A percentile compares a stretch with the other conserved stretches of the same genome.
These are phyloP conservation scores for Teratosphaeria nubilosa DNA, from an alignment of 2,329 filamentous ascomycete species.

Conservation along the genomic window DNA sequence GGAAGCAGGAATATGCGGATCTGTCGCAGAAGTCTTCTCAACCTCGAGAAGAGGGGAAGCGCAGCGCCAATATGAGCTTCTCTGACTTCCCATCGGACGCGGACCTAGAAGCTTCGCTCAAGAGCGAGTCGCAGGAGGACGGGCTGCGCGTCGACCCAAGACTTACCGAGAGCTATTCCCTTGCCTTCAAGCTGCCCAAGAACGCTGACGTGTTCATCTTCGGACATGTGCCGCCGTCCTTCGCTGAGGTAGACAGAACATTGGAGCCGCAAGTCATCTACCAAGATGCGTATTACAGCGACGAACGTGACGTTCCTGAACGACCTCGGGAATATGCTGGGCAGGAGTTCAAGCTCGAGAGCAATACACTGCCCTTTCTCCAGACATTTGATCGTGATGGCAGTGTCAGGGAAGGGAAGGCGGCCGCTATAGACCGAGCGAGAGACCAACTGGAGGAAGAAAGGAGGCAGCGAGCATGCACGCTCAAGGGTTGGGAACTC, in stretches of 20 bases:
- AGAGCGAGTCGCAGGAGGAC: neutral
- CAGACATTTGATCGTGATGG: conserved; percentile 50
- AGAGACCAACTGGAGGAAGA: conserved; percentile 44
- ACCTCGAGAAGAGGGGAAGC: neutral
- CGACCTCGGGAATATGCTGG: conserved; percentile 75
- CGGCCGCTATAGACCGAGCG: conserved; percentile 44
- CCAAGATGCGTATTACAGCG: conserved; percentile 75
- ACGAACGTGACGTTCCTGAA: conserved; percentile 72
- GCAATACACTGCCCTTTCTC: conserved; percentile 67
- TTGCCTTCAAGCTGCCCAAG: conserved; percentile 12
- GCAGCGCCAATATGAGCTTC: neutral
- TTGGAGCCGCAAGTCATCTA: conserved; percentile 64
- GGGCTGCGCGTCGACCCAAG: neutral
- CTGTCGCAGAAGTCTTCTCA: neutral
- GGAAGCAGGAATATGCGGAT: conserved; percentile 37
- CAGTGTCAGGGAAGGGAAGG: conserved; percentile 48
- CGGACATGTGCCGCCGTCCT: conserved; percentile 31
- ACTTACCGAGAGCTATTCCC: neutral
- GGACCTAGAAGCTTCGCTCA: neutral
- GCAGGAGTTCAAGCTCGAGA: conserved; percentile 68
- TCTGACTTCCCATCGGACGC: neutral
- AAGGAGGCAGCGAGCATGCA: conserved; percentile 48
- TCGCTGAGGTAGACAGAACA: conserved; percentile 42
- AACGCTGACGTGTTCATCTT: conserved; percentile 25
- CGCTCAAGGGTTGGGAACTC: conserved; percentile 67